Base-by-base conservation (phyloP, 2,329 filamentous ascomycete species). In the Nannizziopsis barbatae region DNA sequence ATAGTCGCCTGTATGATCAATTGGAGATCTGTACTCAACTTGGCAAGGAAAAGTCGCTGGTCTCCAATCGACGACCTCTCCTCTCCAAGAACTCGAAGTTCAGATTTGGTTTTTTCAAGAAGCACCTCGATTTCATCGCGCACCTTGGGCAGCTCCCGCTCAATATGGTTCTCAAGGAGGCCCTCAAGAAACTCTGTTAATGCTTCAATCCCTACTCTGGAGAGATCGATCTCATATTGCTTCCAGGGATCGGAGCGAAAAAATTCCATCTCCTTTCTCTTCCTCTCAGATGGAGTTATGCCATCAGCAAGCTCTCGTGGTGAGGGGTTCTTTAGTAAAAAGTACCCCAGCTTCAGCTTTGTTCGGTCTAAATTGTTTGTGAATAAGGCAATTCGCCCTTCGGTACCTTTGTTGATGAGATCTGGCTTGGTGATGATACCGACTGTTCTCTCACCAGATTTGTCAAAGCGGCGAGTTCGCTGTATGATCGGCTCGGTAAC, bases 371-470 rank as follows among this genome's bases (percentile, higher is more conserved):
- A 14, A 35, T 48, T 51, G n/a, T 45, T 39, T 2, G 30, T 38
- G 11, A 51, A 14, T 8, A 15, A n/a, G 5, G 32, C 49, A 40
- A 49, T 37, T 18, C 33, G 11, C n/a, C 27, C 44, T 32, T 52
- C 50, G 2, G 50, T 45, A n/a, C 43, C 43, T 36, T 47, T 48
- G 22, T 50, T 45, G 6, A 73, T 71, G 0, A 81, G 62, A 49
- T 84, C 80, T 0, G 77, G 74, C 53, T 82, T 83, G 0, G 79
- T 83, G 0, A 82, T 64, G 2, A 75, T 62, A 0, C 69, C 68
- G 0, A 74, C 46, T 0, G 70, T 74, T 36, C 71, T 58, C 30
- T 56, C 52, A 0, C 69, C 67, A 3, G 54, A 49, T 0, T 50
- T 53, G 52, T 74, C 70, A 18, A 56, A 51, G 9, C 64, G 55